Evolutionary conservation across 1,139 yeast genomes (phyloP).

Genomic region (Chernovozyma aurita): DNA sequence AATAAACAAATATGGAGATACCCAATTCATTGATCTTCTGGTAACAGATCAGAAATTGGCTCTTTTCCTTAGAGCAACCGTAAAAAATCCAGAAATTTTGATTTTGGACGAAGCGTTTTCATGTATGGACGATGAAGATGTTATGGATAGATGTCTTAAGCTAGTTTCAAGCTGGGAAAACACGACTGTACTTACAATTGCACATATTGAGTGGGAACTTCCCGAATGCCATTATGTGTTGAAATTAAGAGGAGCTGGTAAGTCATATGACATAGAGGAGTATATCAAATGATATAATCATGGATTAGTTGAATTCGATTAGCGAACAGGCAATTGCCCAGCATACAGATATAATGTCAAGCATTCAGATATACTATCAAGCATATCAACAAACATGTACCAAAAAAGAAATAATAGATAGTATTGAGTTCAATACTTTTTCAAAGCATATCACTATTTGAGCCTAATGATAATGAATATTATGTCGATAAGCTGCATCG

Average conservation of each 20-base stretch:
- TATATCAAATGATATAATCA: conserved; percentile 1
- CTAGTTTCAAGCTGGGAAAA: conserved; percentile 41
- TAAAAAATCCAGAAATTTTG: conserved; percentile 71
- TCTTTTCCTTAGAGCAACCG: conserved; percentile 68
- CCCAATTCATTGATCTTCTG: conserved; percentile 48
- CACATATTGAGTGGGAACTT: conserved; percentile 60
- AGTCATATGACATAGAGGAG: conserved; percentile 4
- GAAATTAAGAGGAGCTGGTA: conserved; percentile 30
- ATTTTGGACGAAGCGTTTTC: conserved; percentile 92
- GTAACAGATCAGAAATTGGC: conserved; percentile 78
- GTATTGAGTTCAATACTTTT: too few species aligned
- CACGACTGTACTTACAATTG: conserved; percentile 72
- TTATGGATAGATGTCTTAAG: conserved; percentile 62
- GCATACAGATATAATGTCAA: too few species aligned
- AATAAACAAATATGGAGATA: conserved; percentile 28
- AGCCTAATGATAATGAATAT: too few species aligned
- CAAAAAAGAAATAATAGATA: too few species aligned
- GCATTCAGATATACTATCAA: too few species aligned
- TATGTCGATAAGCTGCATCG: too few species aligned
- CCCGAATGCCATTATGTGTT: conserved; percentile 33
- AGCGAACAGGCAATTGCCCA: too few species aligned
- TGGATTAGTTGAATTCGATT: too few species aligned
- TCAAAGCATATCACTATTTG: too few species aligned
- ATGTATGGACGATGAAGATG: conserved; percentile 68
- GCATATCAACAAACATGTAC: too few species aligned